Conservation (phyloP, 2,329 filamentous ascomycete genomes). For the Fusarium sp. region DNA sequence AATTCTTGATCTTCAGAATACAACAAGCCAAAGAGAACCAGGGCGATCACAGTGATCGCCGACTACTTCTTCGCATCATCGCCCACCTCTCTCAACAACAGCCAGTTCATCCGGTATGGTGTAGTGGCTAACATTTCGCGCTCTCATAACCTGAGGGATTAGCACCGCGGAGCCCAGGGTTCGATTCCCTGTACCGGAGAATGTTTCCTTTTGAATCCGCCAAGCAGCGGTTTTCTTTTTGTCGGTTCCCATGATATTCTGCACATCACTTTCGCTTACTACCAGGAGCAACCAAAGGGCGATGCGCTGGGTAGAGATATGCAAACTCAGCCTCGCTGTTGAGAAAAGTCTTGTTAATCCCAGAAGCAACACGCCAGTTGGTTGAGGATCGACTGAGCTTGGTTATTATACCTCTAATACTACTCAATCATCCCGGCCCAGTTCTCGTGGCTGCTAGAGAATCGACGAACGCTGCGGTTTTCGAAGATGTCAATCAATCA, state of each 20-base stretch:
- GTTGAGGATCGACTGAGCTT: not conserved
- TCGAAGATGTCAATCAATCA: not conserved
- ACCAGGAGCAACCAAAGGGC: not conserved
- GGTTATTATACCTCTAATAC: not conserved
- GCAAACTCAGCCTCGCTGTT: not conserved
- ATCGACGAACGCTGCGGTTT: not conserved
- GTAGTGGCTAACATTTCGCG: constrained; percentile 50
- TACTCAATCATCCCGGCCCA: not conserved
- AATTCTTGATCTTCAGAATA: not conserved
- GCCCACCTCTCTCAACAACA: accelerated
- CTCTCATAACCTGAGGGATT: constrained; percentile 35
- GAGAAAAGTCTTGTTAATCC: not conserved
- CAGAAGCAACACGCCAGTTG: not conserved
- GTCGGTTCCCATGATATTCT: not conserved
- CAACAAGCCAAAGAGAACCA: not conserved
- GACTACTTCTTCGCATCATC: not conserved
- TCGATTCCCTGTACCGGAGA: not conserved
- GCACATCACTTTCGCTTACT: not conserved
- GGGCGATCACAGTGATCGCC: not conserved
- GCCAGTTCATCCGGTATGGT: constrained; percentile 44
- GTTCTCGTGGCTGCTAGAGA: not conserved
- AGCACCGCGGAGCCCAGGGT: not conserved
- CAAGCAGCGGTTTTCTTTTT: not conserved
- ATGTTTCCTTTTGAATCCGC: not conserved
- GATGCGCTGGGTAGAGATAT: not conserved